Evolutionary conservation across 331 rosid genomes (phyloP).

Genomic region (Acacia pycnantha): DNA sequence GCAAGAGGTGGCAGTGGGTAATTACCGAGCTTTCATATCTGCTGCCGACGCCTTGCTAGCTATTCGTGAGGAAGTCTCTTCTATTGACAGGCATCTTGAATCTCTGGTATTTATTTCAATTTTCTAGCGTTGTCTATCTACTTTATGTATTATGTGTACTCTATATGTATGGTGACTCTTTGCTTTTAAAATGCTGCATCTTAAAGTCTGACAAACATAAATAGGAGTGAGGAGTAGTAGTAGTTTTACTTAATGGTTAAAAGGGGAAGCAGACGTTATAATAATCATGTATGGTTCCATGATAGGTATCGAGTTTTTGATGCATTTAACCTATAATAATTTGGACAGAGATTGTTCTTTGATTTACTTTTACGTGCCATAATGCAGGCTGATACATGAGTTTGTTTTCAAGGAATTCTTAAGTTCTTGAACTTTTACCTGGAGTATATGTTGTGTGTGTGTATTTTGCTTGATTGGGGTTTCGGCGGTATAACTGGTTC

Average conservation of each 20-base stretch:
- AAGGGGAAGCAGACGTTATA: background rate
- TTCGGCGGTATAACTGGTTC: background rate
- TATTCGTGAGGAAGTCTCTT: conserved; percentile 86
- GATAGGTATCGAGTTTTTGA: background rate
- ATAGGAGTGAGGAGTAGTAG: background rate
- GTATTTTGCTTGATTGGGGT: background rate
- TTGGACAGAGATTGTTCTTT: background rate
- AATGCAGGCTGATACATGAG: background rate
- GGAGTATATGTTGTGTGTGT: background rate
- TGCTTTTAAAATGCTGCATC: background rate
- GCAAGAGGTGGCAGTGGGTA: conserved; percentile 95
- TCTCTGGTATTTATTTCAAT: conserved; percentile 52
- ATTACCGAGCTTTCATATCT: conserved; percentile 86
- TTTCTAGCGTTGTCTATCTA: background rate
- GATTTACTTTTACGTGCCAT: background rate
- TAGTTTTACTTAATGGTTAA: background rate
- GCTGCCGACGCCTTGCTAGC: conserved; percentile 90
- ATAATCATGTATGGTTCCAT: background rate
- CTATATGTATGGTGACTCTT: background rate
- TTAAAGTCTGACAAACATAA: background rate
- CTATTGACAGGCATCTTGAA: conserved; percentile 79
- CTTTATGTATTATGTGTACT: background rate
- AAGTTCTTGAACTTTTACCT: background rate
- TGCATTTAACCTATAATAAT: background rate
- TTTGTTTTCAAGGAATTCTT: background rate